Evolutionary conservation across 1,284 basidiomycete species (phyloP), one percentile per base, ranked within the genome.

Genomic region (Mycocalia duriaeana): DNA sequence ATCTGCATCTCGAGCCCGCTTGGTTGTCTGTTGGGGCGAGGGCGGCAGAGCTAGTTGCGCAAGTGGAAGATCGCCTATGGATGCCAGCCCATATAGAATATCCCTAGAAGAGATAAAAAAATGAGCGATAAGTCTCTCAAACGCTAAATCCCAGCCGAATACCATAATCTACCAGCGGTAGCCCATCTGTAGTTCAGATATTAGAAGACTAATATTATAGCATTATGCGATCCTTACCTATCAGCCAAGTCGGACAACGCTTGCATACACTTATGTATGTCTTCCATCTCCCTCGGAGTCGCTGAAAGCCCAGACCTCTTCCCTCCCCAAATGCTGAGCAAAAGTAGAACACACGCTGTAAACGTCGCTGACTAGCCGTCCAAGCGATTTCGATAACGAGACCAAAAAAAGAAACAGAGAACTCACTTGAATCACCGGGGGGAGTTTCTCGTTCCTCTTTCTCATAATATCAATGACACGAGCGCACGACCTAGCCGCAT

Each of bases 401-500:
- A n/a, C n/a, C n/a, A n/a, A n/a, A n/a, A 38, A 41, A 2, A 28
- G 3, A 24, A 24, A 35, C 13, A 35, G 23, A n/a, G 8, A 24
- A 25, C 36, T 23, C 22, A 74, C 77, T 54, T 74, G 73, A 14
- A 75, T 63, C 24, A 71, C 74, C 8, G 74, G 66, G 8, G 56
- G 52, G 8, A 60, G 53, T 18, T 54, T 36, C 3, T 41, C 51
- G 2, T 64, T 56, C 23, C 75, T 65, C 46, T 62, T 66, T 47
- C 68, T 64, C 48, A 75, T 72, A 3, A 76, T 67, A 53, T 90
- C 82, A 19, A 85, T 68, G 25, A 92, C 75, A 57, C 88, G 88
- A 35, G 77, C 80, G 50, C 83, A 88, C 2, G 84, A 83, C n/a
- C 89, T 72, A 0, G 90, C 87, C 1, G 90, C 90, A 51, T 89